These are phyloP conservation scores for Sonneratia alba DNA, from an alignment of 345 rosid species.

Conservation along the genomic window DNA sequence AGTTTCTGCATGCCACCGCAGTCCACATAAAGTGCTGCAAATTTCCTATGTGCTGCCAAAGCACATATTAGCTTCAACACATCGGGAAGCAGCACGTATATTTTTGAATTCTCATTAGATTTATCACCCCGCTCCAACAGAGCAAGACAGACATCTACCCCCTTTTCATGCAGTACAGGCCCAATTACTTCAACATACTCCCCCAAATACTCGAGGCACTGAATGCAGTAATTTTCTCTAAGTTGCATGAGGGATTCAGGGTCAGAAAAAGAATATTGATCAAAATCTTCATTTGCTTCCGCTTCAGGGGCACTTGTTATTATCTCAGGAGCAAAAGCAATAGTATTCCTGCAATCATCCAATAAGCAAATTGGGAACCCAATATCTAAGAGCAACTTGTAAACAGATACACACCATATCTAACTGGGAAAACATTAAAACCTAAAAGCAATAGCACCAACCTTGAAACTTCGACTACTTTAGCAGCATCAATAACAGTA, in stretches of 20 bases:
- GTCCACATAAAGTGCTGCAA: constrained; percentile 96
- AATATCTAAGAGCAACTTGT: neutral
- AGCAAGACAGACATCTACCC: constrained; percentile 88
- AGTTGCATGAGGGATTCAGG: constrained; percentile 58
- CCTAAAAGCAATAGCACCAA: constrained; percentile 20
- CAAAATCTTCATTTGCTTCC: constrained; percentile 35
- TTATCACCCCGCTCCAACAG: constrained; percentile 58
- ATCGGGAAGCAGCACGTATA: constrained; percentile 57
- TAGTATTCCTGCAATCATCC: constrained; percentile 42
- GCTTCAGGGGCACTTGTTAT: constrained; percentile 24
- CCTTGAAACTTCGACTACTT: constrained; percentile 72
- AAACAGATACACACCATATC: neutral
- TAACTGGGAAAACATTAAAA: constrained; percentile 10
- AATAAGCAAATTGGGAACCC: constrained; percentile 21
- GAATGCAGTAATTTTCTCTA: constrained; percentile 90
- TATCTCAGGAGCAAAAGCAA: constrained; percentile 26
- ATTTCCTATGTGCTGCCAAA: constrained; percentile 94
- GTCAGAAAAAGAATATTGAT: constrained; percentile 63
- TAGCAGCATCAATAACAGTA: constrained; percentile 89
- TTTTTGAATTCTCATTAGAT: constrained; percentile 34
- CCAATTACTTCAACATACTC: constrained; percentile 97
- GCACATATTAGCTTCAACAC: constrained; percentile 98
- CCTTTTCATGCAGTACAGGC: constrained; percentile 93
- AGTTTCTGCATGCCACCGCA: constrained; percentile 90
- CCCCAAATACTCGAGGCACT: constrained; percentile 83